Evolutionary conservation across 2,329 filamentous ascomycete species (phyloP), one percentile per base, ranked within the genome.

Genomic region (Aspergillus sp.): DNA sequence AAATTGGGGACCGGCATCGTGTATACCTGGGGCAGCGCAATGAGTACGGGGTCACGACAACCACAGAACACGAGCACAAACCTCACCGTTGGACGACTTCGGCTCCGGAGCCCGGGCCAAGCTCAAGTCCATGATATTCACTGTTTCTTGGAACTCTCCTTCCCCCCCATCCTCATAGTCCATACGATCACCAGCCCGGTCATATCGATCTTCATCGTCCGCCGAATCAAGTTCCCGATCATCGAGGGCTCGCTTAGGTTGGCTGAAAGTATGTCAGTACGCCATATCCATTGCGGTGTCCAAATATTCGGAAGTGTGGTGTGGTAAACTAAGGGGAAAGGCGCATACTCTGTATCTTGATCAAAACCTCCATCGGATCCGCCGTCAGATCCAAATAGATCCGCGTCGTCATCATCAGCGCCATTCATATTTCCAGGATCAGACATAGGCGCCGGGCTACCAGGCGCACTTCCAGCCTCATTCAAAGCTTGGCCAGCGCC

Each of bases 201-300:
- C 85, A 58, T 76, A 73, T 45, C 84, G 79, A 44, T 76, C 82
- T 61, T 83, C 78, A 63, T 88, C 85, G 65, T 88, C 85, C 44
- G 83, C 85, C 11, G 85, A 87, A 67, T 87, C 85, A 40, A 88
- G 79, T 53, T 87, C 83, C 60, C 82, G 80, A 66, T 87, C 85
- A 57, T 87, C 83, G 12, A 87, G 76, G 61, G 76, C 79, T 58
- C 82, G 80, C 57, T 73, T 65, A 31, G 65, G 64, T 56, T 57
- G 67, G 51, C 75, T 77, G 48, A 15, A 19, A 27, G 27, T 39
- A 37, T 19, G 46, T 68, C 57, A 70, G 64, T 55, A 15, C 45
- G 56, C 17, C 41, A 21, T 56, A 15, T 14, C 46, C 23, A 33
- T 45, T 37, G 27, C 15, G 3, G 17, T 25, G 14, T 14, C n/a